Conservation (phyloP, 1,284 basidiomycete genomes). For the Xerocomus amazonicus region DNA sequence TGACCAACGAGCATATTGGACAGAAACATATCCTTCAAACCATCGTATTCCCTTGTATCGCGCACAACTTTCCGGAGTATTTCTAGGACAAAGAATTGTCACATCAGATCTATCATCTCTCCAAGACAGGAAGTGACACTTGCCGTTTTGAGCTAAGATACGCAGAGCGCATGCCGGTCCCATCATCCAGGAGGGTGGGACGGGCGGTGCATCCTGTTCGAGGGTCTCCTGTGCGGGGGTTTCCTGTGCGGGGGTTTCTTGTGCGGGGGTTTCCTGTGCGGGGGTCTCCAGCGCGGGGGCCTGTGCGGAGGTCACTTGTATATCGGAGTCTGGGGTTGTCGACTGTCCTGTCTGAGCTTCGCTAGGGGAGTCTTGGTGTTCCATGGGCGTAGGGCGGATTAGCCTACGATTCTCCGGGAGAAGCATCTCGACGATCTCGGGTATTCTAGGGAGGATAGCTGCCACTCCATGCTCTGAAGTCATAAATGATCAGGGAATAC, state of each 20-base stretch:
- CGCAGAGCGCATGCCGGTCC: background rate
- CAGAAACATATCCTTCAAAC: conserved; percentile 16
- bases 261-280: background rate
- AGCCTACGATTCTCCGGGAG: background rate
- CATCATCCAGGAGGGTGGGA: background rate
- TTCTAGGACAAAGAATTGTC: conserved; percentile 7
- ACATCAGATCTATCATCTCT: background rate
- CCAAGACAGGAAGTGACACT: background rate
- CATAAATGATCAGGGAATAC: too few relatives aligned
- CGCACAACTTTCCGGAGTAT: conserved; percentile 1
- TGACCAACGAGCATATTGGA: conserved; percentile 14
- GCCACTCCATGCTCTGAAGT: background rate
- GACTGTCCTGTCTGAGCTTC: too few relatives aligned
- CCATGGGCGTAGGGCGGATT: background rate
- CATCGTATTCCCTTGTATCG: conserved; percentile 7
- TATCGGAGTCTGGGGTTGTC: too few relatives aligned
- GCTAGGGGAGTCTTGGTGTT: too few relatives aligned
- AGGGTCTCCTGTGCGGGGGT: background rate
- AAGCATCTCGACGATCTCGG: conserved; percentile 19
- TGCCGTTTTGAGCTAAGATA: background rate
- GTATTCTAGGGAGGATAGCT: background rate
- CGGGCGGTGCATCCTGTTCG: background rate
- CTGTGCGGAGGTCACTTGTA: background rate
- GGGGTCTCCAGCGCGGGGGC: background rate
- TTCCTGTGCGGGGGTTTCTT: background rate